Base-by-base conservation (phyloP, 1,284 basidiomycete genomes). In the Apiotrichum sp. region DNA sequence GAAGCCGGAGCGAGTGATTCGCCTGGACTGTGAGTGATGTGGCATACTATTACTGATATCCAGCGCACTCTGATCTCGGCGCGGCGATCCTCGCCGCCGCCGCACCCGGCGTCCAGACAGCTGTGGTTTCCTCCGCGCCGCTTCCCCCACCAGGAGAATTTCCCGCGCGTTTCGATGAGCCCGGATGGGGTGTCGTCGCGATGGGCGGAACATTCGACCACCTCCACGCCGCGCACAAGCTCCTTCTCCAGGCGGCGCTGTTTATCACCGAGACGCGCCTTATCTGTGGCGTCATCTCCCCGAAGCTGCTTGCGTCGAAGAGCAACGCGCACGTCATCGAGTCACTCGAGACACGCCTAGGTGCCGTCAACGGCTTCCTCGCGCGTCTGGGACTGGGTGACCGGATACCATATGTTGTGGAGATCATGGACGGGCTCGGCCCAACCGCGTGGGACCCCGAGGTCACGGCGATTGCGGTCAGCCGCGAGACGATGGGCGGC, bases 161-260 rank as follows among this genome's bases (percentile, higher is more conserved):
- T 8, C 49, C 41, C 10, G 36, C 40, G n/a, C 39, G n/a, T n/a
- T 13, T 47, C n/a, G 31, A 16, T 1, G 44, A 45, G 32, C 50
- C 62, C 29, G 62, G 58, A 14, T 67, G 63, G 45, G 55, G 61
- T 1, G 74, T 76, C 13, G 66, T 72, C 3, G 79, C 80, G 68
- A 63, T 86, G 8, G 86, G 86, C 32, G 86, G 86, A 9, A 98
- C 95, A 0, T 98, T 98, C 72, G 95, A 99, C 75, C 96, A 98
- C 71, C 82, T 99, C 14, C 95, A 99, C 72, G 85, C 92, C 1
- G 95, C 95, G 0, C 95, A 99, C 80, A 98, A 98, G 78, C 93
- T 98, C 58, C 82, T 99, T 39, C 82, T 99, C 5, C 89, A 89
- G 65, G 91, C 96, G 84, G 86, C 84, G 7, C 84, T 88, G 2